These are phyloP conservation scores for Cystoisospora suis DNA, from an alignment of 169 alveolate genomes.

Conservation along the genomic window DNA sequence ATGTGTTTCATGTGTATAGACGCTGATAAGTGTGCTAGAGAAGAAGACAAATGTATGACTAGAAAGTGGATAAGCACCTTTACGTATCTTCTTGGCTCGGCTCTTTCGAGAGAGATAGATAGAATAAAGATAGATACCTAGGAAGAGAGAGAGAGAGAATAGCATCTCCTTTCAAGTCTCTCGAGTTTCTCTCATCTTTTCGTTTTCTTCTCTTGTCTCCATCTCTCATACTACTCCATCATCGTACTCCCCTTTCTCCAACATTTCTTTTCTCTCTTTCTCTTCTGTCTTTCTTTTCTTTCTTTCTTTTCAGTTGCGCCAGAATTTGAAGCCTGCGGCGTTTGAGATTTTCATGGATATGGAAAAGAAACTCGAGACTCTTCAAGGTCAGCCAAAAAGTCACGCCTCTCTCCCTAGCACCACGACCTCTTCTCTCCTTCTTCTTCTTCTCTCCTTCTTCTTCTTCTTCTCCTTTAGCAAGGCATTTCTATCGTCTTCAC, in stretches of 20 bases:
- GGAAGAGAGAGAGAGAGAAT: too few relatives aligned
- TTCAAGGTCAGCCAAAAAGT: not conserved
- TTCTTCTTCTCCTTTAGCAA: too few relatives aligned
- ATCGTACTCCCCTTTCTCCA: not conserved
- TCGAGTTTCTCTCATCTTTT: not conserved
- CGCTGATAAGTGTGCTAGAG: too few relatives aligned
- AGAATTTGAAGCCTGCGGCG: slow-evolving; percentile 3
- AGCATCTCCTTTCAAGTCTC: too few relatives aligned
- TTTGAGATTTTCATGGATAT: not conserved
- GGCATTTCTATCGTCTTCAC: too few relatives aligned
- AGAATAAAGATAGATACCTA: too few relatives aligned
- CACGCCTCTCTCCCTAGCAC: too few relatives aligned
- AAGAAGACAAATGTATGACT: too few relatives aligned
- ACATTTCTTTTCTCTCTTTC: not conserved
- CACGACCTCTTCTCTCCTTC: not conserved
- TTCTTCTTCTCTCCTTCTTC: not conserved
- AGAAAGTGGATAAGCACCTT: too few relatives aligned
- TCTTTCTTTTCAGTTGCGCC: slow-evolving; percentile 8
- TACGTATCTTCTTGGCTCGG: too few relatives aligned
- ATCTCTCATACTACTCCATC: not conserved
- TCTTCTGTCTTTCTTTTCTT: not conserved
- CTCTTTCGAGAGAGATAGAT: too few relatives aligned
- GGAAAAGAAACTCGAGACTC: slow-evolving; percentile 1
- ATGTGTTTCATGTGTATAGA: too few relatives aligned
- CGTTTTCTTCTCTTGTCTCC: not conserved